Evolutionary conservation across 148 eudicot genomes (phyloP), one percentile per base, ranked within the genome.

Genomic region (Vaccinium macrocarpon): DNA sequence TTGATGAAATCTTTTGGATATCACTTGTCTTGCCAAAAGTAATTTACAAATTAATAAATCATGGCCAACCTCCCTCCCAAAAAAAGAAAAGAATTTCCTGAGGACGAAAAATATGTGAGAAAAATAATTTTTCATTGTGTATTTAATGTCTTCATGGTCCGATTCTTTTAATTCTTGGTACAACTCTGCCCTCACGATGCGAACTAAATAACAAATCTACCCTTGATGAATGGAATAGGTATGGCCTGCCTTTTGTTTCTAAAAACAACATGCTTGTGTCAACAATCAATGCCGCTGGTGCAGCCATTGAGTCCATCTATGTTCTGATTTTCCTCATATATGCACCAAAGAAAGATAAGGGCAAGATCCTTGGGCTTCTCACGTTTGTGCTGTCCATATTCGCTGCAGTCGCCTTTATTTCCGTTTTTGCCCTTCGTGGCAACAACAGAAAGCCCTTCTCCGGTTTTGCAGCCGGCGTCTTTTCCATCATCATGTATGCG

Each of bases 401-500:
- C 62, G 86, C 91, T 0, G 79, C 84, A 0, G 90, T 93, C 0
- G 98, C 90, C 3, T 88, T 94, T 0, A 87, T 92, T 56, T 96
- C 98, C 7, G 1, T 91, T n/a, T 88, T 93, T 13, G 96, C 96
- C 25, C 90, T 95, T 83, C 94, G 93, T 84, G 95, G 87, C 76
- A 86, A 90, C 5, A 53, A 18, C 18, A 86, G 98, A 84, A 96
- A 90, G 87, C 79, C 93, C 23, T 86, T 95, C 66, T 93, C 95
- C 79, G 98, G 98, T 0, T 59, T 90, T 59, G 94, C 93, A 11
- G 95, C 96, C 49, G 83, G 92, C 70, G 83, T 96, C 42, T 96
- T 94, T 90, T 93, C 96, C 78, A 91, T 96, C 87, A 90, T 96
- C 19, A 92, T 94, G 98, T 96, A 94, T 48, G 98, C 90, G 14